Conservation (phyloP, 2,329 filamentous ascomycete species). For the Pseudocercospora ulei region DNA sequence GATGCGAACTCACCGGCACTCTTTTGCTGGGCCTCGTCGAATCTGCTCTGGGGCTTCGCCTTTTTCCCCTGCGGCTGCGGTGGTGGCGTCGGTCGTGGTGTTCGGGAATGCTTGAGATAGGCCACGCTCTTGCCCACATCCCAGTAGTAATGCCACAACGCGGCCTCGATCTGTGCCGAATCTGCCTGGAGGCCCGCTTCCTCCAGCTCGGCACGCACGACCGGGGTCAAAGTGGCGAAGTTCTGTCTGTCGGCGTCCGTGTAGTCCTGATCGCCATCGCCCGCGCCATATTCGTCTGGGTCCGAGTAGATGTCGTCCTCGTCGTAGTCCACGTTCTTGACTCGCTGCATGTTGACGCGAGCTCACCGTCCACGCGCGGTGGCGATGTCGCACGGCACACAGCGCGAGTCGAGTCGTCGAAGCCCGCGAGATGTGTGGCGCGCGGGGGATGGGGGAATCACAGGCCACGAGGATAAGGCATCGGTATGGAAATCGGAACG, state of each 20-base stretch:
- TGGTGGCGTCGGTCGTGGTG: constrained; percentile 24
- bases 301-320: constrained; percentile 47
- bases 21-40: constrained; percentile 42
- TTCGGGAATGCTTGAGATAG: constrained; percentile 54
- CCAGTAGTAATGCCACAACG: constrained; percentile 93
- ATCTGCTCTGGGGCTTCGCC: constrained; percentile 38
- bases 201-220: constrained; percentile 32
- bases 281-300: constrained; percentile 36
- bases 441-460: not conserved
- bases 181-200: constrained; percentile 42
- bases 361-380: not conserved
- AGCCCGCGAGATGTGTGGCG: constrained; percentile 1
- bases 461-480: not conserved
- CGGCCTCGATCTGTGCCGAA: constrained; percentile 70
- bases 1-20: constrained; percentile 40
- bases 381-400: not conserved
- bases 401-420: constrained; percentile 5
- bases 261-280: constrained; percentile 26
- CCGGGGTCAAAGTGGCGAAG: constrained; percentile 30
- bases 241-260: constrained; percentile 36
- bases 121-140: constrained; percentile 76
- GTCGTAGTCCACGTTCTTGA: constrained; percentile 43
- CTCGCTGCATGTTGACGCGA: constrained; percentile 35
- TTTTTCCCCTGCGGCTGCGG: constrained; percentile 33
- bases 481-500: not conserved